Percentiles rank a stretch among this genome's conserved stretches.
Conservation (phyloP, 495 filamentous ascomycete genomes). For the Astrothelium macrocarpum region DNA sequence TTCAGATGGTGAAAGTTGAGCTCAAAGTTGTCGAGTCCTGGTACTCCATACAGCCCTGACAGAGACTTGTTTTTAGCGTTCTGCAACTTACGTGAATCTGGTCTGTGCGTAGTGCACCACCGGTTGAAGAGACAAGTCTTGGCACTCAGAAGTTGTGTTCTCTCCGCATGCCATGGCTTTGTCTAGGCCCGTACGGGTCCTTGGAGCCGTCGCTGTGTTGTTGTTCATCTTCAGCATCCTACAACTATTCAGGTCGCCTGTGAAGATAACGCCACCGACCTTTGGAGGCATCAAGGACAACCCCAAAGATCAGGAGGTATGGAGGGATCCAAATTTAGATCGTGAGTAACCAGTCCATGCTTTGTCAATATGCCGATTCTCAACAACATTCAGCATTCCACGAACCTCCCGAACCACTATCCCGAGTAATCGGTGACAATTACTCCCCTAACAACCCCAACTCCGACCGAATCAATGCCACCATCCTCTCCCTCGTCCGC, state of each 20-base stretch:
- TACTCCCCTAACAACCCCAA: slow-evolving; percentile 66
- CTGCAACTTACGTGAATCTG: no score
- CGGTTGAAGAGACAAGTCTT: no score
- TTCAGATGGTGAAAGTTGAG: no score
- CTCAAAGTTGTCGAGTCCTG: no score
- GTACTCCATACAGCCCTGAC: no score
- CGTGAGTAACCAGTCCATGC: slow-evolving; percentile 43
- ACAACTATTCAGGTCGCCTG: slow-evolving; percentile 49
- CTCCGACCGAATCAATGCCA: slow-evolving; percentile 80
- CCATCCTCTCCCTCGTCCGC: slow-evolving; percentile 83
- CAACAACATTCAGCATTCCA: slow-evolving; percentile 52
- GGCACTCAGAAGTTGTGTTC: not conserved
- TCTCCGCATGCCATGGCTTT: slow-evolving; percentile 52
- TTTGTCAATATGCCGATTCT: not conserved
- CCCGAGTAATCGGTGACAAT: slow-evolving; percentile 51
- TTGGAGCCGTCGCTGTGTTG: slow-evolving; percentile 58
- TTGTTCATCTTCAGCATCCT: slow-evolving; percentile 68
- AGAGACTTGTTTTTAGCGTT: no score
- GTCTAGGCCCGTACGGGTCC: slow-evolving; percentile 69
- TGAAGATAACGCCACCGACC: slow-evolving; percentile 28
- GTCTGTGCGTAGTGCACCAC: no score
- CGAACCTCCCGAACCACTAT: slow-evolving; percentile 68
- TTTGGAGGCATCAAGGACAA: slow-evolving; percentile 34
- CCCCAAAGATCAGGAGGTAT: slow-evolving; percentile 42
- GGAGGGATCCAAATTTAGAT: slow-evolving; percentile 72